Percentiles rank a stretch among this genome's conserved stretches.
Conservation (phyloP, 495 filamentous ascomycete species). For the Daldinia decipiens region DNA sequence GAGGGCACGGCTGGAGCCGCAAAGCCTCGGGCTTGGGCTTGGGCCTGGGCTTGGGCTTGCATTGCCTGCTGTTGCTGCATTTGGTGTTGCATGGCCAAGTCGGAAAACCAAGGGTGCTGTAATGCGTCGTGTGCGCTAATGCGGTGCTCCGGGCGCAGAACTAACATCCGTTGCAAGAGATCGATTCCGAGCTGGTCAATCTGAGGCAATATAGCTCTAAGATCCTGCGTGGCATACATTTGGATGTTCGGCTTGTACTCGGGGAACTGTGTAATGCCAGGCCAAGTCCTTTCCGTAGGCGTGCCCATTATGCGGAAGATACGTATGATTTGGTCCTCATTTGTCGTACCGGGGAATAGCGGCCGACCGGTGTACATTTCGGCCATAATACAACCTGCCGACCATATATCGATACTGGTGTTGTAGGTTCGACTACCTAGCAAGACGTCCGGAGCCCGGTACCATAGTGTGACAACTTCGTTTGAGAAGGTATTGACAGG, state of each 20-base stretch:
- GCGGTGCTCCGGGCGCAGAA: slow-evolving; percentile 90
- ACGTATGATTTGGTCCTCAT: slow-evolving; percentile 93
- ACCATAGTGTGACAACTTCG: slow-evolving; percentile 97
- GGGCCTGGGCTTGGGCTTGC: slow-evolving; percentile 48
- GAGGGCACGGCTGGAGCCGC: slow-evolving; percentile 45
- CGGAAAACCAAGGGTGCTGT: slow-evolving; percentile 86
- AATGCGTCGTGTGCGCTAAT: slow-evolving; percentile 86
- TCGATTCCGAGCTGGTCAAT: slow-evolving; percentile 89
- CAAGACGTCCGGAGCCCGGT: slow-evolving; percentile 92
- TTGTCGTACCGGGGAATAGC: slow-evolving; percentile 93
- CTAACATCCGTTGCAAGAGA: slow-evolving; percentile 87
- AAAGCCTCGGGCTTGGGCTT: slow-evolving; percentile 46
- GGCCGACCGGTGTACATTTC: slow-evolving; percentile 96
- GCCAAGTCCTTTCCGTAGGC: slow-evolving; percentile 91
- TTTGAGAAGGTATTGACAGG: slow-evolving; percentile 99
- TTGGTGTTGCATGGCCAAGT: slow-evolving; percentile 54
- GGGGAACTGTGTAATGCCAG: slow-evolving; percentile 85
- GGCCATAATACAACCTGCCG: slow-evolving; percentile 97
- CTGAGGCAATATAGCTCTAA: slow-evolving; percentile 85
- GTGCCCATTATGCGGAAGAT: slow-evolving; percentile 99
- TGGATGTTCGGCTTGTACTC: slow-evolving; percentile 96
- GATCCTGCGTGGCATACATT: slow-evolving; percentile 92
- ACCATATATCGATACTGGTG: slow-evolving; percentile 98
- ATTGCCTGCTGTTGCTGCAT: slow-evolving; percentile 53
- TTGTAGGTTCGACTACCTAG: slow-evolving; percentile 93